These are phyloP conservation scores for Neonectria coccinea DNA, from an alignment of 2,329 filamentous ascomycete species.

Conservation along the genomic window DNA sequence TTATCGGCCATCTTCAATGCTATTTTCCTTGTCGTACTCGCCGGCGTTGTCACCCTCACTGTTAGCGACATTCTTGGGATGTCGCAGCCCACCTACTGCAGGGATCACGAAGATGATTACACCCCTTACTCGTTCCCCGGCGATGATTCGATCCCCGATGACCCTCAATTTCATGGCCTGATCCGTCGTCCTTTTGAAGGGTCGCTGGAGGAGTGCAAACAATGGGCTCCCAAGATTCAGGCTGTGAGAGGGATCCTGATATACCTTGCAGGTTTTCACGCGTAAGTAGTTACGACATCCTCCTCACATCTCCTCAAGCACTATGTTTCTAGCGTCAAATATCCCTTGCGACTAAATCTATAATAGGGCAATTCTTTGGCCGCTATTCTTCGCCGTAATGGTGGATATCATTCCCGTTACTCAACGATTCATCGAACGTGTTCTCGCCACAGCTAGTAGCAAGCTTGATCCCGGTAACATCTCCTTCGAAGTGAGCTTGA, in stretches of 20 bases:
- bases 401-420: too few relatives aligned
- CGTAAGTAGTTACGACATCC: background rate
- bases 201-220: background rate
- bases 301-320: background rate
- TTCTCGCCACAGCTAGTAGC: too few relatives aligned
- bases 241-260: background rate
- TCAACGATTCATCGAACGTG: too few relatives aligned
- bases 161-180: background rate
- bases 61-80: background rate
- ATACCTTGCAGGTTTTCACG: background rate
- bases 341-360: background rate
- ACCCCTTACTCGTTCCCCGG: background rate
- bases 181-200: background rate
- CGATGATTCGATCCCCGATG: background rate
- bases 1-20: background rate
- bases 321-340: background rate
- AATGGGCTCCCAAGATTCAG: conserved; percentile 15
- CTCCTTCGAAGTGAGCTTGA: background rate
- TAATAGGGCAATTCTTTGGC: background rate
- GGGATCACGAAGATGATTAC: background rate
- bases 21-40: background rate
- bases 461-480: background rate
- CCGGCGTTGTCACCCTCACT: background rate
- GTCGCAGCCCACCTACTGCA: background rate
- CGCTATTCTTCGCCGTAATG: background rate